A percentile compares a stretch with the other conserved stretches of the same genome.
These are phyloP conservation scores for Sonneratia alba DNA, from an alignment of 345 rosid species.

Conservation along the genomic window DNA sequence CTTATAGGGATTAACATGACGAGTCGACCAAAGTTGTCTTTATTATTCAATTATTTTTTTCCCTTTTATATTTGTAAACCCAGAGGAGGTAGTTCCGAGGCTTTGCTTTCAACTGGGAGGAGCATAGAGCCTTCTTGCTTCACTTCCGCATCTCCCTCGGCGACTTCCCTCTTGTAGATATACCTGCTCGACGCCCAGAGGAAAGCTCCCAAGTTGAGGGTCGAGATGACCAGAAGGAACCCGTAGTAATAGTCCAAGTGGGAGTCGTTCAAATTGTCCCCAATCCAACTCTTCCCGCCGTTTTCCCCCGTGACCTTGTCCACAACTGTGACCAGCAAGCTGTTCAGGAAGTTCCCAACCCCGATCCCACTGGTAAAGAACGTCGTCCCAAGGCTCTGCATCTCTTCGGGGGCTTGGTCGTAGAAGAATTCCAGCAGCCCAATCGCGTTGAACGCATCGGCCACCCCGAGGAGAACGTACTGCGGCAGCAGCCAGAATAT, in stretches of 20 bases:
- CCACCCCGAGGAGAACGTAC: conserved; percentile 65
- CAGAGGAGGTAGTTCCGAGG: conserved; percentile 48
- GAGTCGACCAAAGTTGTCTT: too few relatives aligned
- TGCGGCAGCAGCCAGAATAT: conserved; percentile 83
- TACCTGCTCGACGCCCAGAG: conserved; percentile 60
- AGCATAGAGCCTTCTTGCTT: conserved; percentile 22
- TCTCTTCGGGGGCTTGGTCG: conserved; percentile 80
- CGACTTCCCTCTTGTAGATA: conserved; percentile 57
- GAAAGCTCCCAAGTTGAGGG: conserved; percentile 53
- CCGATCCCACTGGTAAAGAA: conserved; percentile 90
- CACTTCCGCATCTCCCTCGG: conserved; percentile 28
- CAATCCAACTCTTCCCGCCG: conserved; percentile 76
- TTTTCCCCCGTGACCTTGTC: conserved; percentile 45
- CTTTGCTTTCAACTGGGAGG: conserved; percentile 39
- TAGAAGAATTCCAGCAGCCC: conserved; percentile 82
- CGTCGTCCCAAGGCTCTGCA: conserved; percentile 91
- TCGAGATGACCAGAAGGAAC: conserved; percentile 54
- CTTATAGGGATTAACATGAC: too few relatives aligned
- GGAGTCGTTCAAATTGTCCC: conserved; percentile 64
- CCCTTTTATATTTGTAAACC: conserved; percentile 31
- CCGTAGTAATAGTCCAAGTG: conserved; percentile 83
- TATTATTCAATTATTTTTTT: not conserved
- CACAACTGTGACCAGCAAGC: conserved; percentile 68
- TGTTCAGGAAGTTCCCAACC: conserved; percentile 72
- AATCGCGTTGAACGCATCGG: conserved; percentile 71